These are phyloP conservation scores for Phialophora macrospora DNA, from an alignment of 2,329 filamentous ascomycete genomes.

Conservation along the genomic window DNA sequence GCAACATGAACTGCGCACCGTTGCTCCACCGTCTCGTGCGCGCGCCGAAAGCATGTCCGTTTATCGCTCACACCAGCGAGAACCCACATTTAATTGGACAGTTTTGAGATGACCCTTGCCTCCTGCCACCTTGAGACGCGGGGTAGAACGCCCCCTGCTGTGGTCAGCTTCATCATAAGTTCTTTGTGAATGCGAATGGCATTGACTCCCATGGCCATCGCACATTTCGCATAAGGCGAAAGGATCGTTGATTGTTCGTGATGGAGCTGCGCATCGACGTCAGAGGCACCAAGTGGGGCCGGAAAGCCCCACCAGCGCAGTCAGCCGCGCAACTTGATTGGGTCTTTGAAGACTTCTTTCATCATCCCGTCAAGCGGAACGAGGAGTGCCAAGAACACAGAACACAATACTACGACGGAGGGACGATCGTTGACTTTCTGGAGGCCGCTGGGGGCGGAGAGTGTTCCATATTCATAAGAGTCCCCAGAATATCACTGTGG, in stretches of 20 bases:
- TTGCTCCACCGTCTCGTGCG: constrained; percentile 13
- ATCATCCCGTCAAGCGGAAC: neutral
- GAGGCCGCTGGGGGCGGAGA: constrained; percentile 5
- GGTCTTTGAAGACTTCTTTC: constrained; percentile 4
- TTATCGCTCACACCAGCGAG: constrained; percentile 1
- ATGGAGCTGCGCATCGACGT: constrained; percentile 27
- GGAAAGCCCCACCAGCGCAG: neutral
- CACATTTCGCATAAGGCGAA: neutral
- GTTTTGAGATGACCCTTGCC: neutral
- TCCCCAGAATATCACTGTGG: neutral
- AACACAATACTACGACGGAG: neutral
- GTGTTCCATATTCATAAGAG: neutral
- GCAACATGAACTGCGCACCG: neutral
- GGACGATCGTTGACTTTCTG: constrained; percentile 7
- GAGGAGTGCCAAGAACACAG: constrained; percentile 10
- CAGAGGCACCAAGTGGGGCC: constrained; percentile 25
- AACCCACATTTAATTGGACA: constrained; percentile 1
- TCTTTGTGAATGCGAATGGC: constrained; percentile 4
- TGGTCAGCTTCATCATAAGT: constrained; percentile 24
- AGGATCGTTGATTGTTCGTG: neutral
- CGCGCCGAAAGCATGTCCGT: neutral
- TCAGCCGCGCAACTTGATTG: constrained; percentile 4
- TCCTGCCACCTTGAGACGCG: constrained; percentile 7
- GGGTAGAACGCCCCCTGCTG: constrained; percentile 8
- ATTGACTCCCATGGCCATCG: neutral